Evolutionary conservation across 805 yeast genomes (phyloP).

Genomic region (Myxozyma sirexii): DNA sequence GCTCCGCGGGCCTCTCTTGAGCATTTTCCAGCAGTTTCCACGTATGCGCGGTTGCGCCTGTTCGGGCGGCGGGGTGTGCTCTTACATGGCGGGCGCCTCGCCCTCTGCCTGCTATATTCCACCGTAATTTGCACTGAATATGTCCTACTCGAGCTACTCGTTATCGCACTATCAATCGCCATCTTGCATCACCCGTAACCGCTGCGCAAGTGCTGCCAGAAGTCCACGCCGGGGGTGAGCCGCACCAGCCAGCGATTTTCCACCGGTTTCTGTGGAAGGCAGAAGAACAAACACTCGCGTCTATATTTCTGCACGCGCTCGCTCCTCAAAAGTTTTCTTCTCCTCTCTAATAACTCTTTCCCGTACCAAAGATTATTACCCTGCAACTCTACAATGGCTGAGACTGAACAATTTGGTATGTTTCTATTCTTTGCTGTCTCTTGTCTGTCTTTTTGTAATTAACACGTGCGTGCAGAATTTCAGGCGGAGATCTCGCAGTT

Average conservation of each 20-base stretch:
- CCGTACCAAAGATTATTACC: neutral
- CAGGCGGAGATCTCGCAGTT: constrained; percentile 99
- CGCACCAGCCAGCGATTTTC: constrained; percentile 1
- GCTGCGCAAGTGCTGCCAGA: too few species aligned
- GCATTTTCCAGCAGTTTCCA: too few species aligned
- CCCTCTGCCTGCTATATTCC: too few species aligned
- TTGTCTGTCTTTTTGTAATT: neutral
- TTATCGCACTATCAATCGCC: too few species aligned
- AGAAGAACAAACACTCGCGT: constrained; percentile 15
- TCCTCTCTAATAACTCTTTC: neutral
- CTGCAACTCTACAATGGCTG: constrained; percentile 22
- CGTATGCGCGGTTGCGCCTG: too few species aligned
- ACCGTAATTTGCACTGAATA: too few species aligned
- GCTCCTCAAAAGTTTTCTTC: constrained; percentile 1
- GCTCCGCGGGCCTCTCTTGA: too few species aligned
- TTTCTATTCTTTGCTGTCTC: neutral
- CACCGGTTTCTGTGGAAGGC: constrained; percentile 20
- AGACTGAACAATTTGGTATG: constrained; percentile 30
- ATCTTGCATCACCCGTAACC: too few species aligned
- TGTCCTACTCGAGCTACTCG: too few species aligned
- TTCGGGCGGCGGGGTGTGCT: too few species aligned
- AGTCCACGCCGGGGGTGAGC: neutral
- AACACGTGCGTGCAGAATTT: constrained; percentile 47
- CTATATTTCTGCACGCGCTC: constrained; percentile 5
- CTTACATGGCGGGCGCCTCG: too few species aligned